These are phyloP conservation scores for Mycoemilia scoparia DNA, from an alignment of 192 early-diverging fungal genomes.

Conservation along the genomic window DNA sequence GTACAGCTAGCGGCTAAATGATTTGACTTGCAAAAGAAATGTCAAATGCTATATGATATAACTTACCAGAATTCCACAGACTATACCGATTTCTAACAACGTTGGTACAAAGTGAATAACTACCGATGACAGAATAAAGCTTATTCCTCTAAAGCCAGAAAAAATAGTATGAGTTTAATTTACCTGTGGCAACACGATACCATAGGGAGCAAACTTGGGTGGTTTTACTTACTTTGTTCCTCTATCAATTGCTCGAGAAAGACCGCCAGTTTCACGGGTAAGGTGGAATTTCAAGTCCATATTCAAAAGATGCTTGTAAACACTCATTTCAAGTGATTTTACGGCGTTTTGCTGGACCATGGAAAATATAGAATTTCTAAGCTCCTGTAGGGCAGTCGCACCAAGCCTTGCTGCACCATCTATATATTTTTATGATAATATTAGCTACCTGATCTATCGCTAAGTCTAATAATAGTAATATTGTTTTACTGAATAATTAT, in stretches of 20 bases:
- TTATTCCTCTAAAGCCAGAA: too few relatives aligned
- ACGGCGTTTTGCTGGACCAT: slow-evolving; percentile 88
- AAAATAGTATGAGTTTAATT: too few relatives aligned
- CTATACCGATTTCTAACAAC: slow-evolving; percentile 83
- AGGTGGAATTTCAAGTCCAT: slow-evolving; percentile 88
- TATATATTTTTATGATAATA: slow-evolving; percentile 1
- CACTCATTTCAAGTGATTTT: slow-evolving; percentile 61
- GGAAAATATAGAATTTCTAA: slow-evolving; percentile 87
- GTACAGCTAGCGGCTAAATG: too few relatives aligned
- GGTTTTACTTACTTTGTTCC: slow-evolving; percentile 64
- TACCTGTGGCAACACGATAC: too few relatives aligned
- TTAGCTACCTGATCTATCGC: background rate
- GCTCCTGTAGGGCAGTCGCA: slow-evolving; percentile 62
- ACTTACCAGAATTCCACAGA: slow-evolving; percentile 81
- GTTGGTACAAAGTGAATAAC: slow-evolving; percentile 95
- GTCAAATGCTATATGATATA: too few relatives aligned
- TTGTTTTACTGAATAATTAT: slow-evolving; percentile 9
- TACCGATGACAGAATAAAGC: slow-evolving; percentile 82
- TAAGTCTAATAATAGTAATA: too few relatives aligned
- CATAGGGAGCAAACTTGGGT: too few relatives aligned
- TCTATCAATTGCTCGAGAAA: slow-evolving; percentile 91
- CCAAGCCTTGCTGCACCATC: slow-evolving; percentile 82
- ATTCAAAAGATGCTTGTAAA: slow-evolving; percentile 77
- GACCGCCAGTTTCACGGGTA: slow-evolving; percentile 84
- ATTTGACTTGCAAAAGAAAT: too few relatives aligned